Percentiles rank a stretch among this genome's conserved stretches.
phyloP scores from a whole-genome alignment of 2,329 filamentous ascomycete genomes.

The Berkeleyomyces rouxiae region DNA sequence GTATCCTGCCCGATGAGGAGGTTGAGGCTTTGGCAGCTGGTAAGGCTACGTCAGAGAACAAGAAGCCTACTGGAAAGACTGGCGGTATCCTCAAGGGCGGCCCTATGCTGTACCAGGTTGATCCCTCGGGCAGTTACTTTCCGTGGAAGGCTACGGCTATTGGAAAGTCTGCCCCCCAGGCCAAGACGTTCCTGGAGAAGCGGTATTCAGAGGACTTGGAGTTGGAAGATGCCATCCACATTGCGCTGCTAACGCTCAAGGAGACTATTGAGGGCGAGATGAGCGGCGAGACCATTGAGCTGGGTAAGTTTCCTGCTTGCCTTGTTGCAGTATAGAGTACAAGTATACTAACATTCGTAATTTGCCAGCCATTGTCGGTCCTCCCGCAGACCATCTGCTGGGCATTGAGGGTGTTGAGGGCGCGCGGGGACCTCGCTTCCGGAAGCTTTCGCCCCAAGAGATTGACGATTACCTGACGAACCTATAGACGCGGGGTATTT shows the following conservation, averaged over 20 bases:
- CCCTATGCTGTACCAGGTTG: slow-evolving; percentile 95
- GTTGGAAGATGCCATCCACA: slow-evolving; percentile 95
- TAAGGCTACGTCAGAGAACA: slow-evolving; percentile 46
- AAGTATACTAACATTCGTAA: slow-evolving; percentile 17
- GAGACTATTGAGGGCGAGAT: slow-evolving; percentile 99
- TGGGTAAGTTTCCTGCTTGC: slow-evolving; percentile 44
- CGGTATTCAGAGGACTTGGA: slow-evolving; percentile 94
- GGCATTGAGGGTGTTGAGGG: slow-evolving; percentile 82
- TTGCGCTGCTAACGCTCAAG: slow-evolving; percentile 90
- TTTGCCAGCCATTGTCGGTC: slow-evolving; percentile 69
- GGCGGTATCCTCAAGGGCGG: slow-evolving; percentile 91
- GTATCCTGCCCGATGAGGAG: slow-evolving; percentile 71
- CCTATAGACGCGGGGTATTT: slow-evolving; percentile 42
- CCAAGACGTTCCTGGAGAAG: slow-evolving; percentile 99
- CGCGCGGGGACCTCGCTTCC: slow-evolving; percentile 70
- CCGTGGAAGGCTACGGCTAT: slow-evolving; percentile 99
- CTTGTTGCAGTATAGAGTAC: background rate
- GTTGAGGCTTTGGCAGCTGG: slow-evolving; percentile 36
- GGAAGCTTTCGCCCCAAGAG: slow-evolving; percentile 90
- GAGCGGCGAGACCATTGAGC: slow-evolving; percentile 97
- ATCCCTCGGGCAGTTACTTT: slow-evolving; percentile 97
- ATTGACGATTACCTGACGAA: slow-evolving; percentile 99
- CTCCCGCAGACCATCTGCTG: slow-evolving; percentile 81
- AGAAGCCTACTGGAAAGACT: slow-evolving; percentile 68
- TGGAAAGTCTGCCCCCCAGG: slow-evolving; percentile 93